Evolutionary conservation across 106 monocot genomes (phyloP).

Genomic region (Chionographis japonica): DNA sequence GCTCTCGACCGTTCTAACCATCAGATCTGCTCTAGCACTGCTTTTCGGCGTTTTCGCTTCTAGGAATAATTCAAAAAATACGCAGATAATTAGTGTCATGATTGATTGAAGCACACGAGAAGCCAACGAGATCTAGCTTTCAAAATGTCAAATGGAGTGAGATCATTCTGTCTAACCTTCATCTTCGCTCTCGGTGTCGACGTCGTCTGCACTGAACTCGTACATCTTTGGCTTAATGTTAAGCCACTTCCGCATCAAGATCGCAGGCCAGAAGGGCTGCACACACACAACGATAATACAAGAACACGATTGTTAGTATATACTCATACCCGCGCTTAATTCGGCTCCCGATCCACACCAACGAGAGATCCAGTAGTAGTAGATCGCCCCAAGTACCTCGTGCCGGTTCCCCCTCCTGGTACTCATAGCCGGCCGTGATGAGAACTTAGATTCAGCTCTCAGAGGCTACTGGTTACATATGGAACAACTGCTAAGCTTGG

Average conservation of each 20-base stretch:
- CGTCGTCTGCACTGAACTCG: conserved; percentile 38
- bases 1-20: background rate
- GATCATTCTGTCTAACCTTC: conserved; percentile 11
- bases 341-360: background rate
- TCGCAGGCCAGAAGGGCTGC: conserved; percentile 28
- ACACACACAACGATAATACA: background rate
- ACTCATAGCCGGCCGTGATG: background rate
- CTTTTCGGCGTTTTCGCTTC: conserved; percentile 8
- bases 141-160: background rate
- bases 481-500: no score
- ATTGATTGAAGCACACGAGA: background rate
- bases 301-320: background rate
- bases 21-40: background rate
- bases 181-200: conserved; percentile 38
- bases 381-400: background rate
- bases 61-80: background rate
- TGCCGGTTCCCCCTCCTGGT: background rate
- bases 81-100: background rate
- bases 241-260: conserved; percentile 29
- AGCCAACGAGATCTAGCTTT: background rate
- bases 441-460: background rate
- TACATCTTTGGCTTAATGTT: conserved; percentile 30
- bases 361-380: background rate
- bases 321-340: no score
- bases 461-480: background rate